Conservation (phyloP, 805 yeast species). For the Suhomyces sp. region DNA sequence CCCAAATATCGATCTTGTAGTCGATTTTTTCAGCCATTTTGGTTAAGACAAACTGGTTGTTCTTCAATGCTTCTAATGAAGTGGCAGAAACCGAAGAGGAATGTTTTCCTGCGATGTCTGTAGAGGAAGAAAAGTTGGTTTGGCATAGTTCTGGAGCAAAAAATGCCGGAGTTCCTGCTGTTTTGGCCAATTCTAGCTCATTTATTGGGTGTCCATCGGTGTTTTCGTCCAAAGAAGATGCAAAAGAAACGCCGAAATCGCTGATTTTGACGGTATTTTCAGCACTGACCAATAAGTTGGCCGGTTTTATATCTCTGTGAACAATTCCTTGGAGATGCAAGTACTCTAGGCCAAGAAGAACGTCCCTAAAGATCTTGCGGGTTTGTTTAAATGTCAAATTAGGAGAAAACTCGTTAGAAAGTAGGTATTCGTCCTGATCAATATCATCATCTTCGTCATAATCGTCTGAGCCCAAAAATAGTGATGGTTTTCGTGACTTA, state of each 20-base stretch:
- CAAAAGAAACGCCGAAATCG: slow-evolving; percentile 95
- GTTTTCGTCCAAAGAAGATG: slow-evolving; percentile 41
- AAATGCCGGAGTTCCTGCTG: slow-evolving; percentile 97
- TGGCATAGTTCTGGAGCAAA: slow-evolving; percentile 82
- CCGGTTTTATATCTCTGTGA: slow-evolving; percentile 95
- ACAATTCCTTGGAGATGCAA: slow-evolving; percentile 86
- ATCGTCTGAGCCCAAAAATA: not conserved
- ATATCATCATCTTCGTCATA: slow-evolving; percentile 1
- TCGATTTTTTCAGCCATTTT: slow-evolving; percentile 52
- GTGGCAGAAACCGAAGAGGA: slow-evolving; percentile 14
- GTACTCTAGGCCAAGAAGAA: slow-evolving; percentile 83
- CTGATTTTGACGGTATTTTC: slow-evolving; percentile 82
- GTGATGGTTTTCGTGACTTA: not conserved
- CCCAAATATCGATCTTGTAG: slow-evolving; percentile 94
- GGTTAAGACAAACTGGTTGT: slow-evolving; percentile 16
- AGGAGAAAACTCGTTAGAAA: slow-evolving; percentile 42
- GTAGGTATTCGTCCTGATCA: slow-evolving; percentile 20
- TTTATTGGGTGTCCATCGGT: slow-evolving; percentile 42
- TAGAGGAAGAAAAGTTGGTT: slow-evolving; percentile 40
- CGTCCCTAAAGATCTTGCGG: slow-evolving; percentile 74
- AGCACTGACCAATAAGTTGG: slow-evolving; percentile 71
- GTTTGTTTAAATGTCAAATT: slow-evolving; percentile 64
- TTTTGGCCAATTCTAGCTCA: slow-evolving; percentile 85
- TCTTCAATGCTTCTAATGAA: slow-evolving; percentile 21
- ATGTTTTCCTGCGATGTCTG: slow-evolving; percentile 1